Conservation (phyloP, 805 yeast genomes). For the Lipomyces mesembrius region DNA sequence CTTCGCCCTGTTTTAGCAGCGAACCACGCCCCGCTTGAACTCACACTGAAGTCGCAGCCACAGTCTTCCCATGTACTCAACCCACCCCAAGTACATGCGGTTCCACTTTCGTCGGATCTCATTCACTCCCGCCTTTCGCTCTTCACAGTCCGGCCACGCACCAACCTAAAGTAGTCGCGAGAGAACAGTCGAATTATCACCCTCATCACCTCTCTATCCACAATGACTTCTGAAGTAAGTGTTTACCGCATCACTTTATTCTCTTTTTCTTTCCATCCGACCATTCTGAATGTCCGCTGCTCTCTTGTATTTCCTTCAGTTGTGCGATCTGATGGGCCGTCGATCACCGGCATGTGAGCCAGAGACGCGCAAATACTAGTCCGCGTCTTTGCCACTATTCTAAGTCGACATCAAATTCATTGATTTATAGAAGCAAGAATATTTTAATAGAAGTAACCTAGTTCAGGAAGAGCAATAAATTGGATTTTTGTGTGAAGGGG, state of each 20-base stretch:
- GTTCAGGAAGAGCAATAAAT: no score
- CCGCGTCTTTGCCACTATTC: background rate
- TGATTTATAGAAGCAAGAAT: no score
- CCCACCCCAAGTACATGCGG: background rate
- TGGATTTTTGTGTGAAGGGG: background rate
- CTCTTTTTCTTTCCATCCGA: background rate
- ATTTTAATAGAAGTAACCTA: no score
- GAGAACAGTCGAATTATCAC: background rate
- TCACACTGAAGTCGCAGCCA: background rate
- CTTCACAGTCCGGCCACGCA: background rate
- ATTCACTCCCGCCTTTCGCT: background rate
- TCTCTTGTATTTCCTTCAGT: background rate
- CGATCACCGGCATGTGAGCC: background rate
- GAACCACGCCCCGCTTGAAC: background rate
- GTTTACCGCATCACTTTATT: background rate
- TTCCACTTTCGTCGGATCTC: background rate
- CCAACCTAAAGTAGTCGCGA: constrained; percentile 1
- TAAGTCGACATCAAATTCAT: background rate
- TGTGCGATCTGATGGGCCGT: constrained; percentile 2
- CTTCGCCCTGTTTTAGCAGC: background rate
- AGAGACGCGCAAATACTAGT: background rate
- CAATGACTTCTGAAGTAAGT: constrained; percentile 9
- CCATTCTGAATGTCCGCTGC: background rate
- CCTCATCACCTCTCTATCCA: background rate
- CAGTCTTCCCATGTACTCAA: background rate